Base-by-base conservation (phyloP, 257 asterid species). In the Penstemon davidsonii region DNA sequence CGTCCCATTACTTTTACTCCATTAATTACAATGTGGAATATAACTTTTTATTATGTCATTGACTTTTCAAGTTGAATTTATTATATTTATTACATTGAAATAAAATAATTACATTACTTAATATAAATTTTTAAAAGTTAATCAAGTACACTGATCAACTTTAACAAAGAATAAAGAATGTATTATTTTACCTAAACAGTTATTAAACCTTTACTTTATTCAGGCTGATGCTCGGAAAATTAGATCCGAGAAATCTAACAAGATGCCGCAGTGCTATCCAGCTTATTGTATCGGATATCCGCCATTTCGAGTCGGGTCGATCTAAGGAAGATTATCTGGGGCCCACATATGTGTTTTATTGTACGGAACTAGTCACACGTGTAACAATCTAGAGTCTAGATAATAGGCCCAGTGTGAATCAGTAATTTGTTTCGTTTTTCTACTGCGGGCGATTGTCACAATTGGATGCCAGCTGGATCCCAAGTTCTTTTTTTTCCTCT, bases 251-350 rank as follows among this genome's bases (percentile, higher is more conserved):
- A 2, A 25, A 25, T 25, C 33, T 25, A 25, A 64, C 54, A 12
- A 37, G 46, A 55, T 15, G 9, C 55, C 41, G 73, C 65, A 49
- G 68, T 79, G 76, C 56, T 64, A 75, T 72, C 67, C 80, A 75
- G 78, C 80, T 79, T 75, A 75, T 69, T 71, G 59, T 68, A 77
- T 79, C 61, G 74, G 74, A 74, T 61, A 63, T 65, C 62, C 61
- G 7, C 44, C 65, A 8, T 51, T 7, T 65, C 52, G 55, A 40
- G 37, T 13, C 18, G 67, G 63, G 68, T 60, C 19, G 56, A 44
- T 54, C 15, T 5, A 15, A 6, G 9, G 58, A 55, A 46, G 38
- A 58, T 57, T 56, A 41, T 45, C 44, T 18, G 69, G 75, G 18
- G 2, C 70, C 69, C 5, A 7, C 60, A 43, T 43, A 5, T 12